Base-by-base conservation (phyloP, 192 early-diverging fungal genomes). In the Geranomyces michiganensis region DNA sequence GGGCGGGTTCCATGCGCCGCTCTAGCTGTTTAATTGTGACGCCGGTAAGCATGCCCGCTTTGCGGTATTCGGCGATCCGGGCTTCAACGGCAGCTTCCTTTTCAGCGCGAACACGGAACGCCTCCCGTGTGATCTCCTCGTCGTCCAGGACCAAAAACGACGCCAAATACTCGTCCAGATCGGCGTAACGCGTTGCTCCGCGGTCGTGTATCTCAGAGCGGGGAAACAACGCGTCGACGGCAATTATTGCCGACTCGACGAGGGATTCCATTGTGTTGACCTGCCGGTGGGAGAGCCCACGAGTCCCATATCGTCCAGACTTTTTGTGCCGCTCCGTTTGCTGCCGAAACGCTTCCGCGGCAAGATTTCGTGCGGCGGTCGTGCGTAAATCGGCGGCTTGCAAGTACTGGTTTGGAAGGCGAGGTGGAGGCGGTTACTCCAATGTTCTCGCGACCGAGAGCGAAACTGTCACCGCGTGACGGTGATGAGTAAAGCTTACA, bases 101-200 rank as follows among this genome's bases (percentile, higher is more conserved):
- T 17, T 68, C 53, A 0, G 76, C 74, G 0, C 82, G 70, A 8
- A 33, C 43, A 0, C 86, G 47, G 5, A 76, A 64, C 13, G 83
- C 82, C 27, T 83, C 82, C 1, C 68, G 75, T 0, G 85, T 85
- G 0, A 88, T 67, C 45, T 88, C 86, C 65, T 89, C 88, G 26
- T 91, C 90, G 36, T 91, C 90, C 0, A 82, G 63, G 22, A 79
- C 80, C 14, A 86, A 73, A 70, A 89, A 90, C 0, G 90, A 87
- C 14, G 59, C 60, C 9, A 90, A 61, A 59, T 66, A 73, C 30
- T 67, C 72, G 19, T 26, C 36, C 44, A 70, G 41, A 55, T 43
- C 51, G 31, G 31, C 59, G 69, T 48, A 71, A 71, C 12, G 62
- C 21, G 14, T 53, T 60, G 33, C 63, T 4, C 55, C 68, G 56